Base-by-base conservation (phyloP, 345 rosid genomes). In the Aquilaria malaccensis region DNA sequence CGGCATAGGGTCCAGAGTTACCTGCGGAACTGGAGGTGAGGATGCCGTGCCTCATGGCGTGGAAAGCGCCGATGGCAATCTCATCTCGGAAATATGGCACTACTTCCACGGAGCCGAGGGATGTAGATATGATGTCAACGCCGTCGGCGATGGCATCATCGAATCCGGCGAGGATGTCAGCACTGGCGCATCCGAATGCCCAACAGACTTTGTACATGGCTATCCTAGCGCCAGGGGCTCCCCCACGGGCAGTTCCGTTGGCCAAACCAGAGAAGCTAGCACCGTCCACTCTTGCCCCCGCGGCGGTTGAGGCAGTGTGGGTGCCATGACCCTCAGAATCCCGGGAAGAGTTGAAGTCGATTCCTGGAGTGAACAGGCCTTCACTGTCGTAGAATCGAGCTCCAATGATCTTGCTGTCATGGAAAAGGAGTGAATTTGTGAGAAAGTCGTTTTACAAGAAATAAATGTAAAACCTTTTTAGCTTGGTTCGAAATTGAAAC, bases 121-220 rank as follows among this genome's bases (percentile, higher is more conserved):
- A 59, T 9, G 66, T 7, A 0, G 74, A 68, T 56, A 71, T 54
- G 3, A 52, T 33, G 54, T 62, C 65, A 2, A 67, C 68, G n/a
- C 77, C 71, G 11, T 71, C 70, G 0, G 65, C 70, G 2, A 78
- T 72, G 30, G 82, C 79, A 46, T 79, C 79, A 22, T 79, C 79
- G 58, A 64, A 79, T 5, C 77, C 76, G 1, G 79, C 76, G 0
- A 79, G 73, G 5, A 79, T 64, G 59, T 75, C 83, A 0, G 72
- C 76, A 3, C 10, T 31, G 10, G 7, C 12, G 52, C 80, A 75
- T 9, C 76, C 83, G 6, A 7, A 56, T 1, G 46, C 9, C 80
- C 76, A 73, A 53, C 80, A 79, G 4, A 73, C 73, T 69, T 75
- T 75, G 69, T 79, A 79, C 11, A 70, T 45, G 0, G 78, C 76